These are phyloP conservation scores for Bidens hawaiensis DNA, from an alignment of 140 eudicot species.

Conservation along the genomic window DNA sequence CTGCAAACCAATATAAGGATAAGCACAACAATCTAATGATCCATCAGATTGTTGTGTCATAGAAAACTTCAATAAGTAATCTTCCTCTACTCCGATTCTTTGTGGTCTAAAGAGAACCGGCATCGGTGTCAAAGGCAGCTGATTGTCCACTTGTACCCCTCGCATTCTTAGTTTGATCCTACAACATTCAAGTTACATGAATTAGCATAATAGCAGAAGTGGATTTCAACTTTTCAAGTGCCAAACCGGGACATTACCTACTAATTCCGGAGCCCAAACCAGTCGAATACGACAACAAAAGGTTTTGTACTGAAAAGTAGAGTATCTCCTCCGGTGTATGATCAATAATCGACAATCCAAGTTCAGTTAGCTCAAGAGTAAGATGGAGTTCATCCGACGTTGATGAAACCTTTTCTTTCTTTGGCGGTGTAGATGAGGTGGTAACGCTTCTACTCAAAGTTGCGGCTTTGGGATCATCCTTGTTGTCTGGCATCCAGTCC, in stretches of 20 bases:
- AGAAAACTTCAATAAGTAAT: slow-evolving; percentile 70
- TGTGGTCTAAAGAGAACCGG: slow-evolving; percentile 96
- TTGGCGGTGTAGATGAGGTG: slow-evolving; percentile 35
- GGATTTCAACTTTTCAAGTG: not conserved
- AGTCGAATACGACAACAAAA: slow-evolving; percentile 77
- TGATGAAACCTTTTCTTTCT: slow-evolving; percentile 34
- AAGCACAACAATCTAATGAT: slow-evolving; percentile 75
- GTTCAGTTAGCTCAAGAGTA: slow-evolving; percentile 78
- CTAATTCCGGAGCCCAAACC: slow-evolving; percentile 96
- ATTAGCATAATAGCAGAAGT: slow-evolving; percentile 10
- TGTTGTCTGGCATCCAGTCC: slow-evolving; percentile 80
- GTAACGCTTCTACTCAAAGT: slow-evolving; percentile 11
- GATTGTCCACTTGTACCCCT: slow-evolving; percentile 93
- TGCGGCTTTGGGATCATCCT: slow-evolving; percentile 10
- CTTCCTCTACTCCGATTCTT: slow-evolving; percentile 66
- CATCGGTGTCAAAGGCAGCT: slow-evolving; percentile 92
- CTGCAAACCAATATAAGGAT: slow-evolving; percentile 91
- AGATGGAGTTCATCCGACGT: slow-evolving; percentile 73
- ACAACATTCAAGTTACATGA: slow-evolving; percentile 14
- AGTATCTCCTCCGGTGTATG: slow-evolving; percentile 99
- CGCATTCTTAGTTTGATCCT: slow-evolving; percentile 92
- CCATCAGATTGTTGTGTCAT: slow-evolving; percentile 86
- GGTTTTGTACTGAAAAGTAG: slow-evolving; percentile 75
- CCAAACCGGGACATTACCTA: slow-evolving; percentile 42
- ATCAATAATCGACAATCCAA: slow-evolving; percentile 86